Evolutionary conservation across 306 rosid genomes (phyloP).

Genomic region (Trichosanthes cucumerina): DNA sequence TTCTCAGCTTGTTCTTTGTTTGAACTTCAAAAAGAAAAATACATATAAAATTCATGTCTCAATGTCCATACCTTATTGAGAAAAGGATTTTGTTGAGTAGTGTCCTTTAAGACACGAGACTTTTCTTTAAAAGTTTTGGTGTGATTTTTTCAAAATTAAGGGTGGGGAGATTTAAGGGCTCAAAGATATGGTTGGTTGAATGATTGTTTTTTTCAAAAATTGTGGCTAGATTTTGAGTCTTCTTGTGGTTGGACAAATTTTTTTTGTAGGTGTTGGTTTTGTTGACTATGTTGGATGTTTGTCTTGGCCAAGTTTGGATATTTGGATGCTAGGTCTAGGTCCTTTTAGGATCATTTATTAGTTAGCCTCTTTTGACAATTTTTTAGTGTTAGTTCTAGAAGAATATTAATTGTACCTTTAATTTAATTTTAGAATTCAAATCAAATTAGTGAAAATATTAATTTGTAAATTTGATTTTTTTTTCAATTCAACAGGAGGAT

Average conservation of each 20-base stretch:
- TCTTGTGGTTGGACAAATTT: background rate
- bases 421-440: too few species aligned
- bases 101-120: background rate
- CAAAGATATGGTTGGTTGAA: conserved; percentile 1
- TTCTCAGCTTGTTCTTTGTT: too few species aligned
- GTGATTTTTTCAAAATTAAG: background rate
- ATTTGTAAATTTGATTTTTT: too few species aligned
- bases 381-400: background rate
- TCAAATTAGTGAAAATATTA: too few species aligned
- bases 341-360: background rate
- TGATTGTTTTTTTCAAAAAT: background rate
- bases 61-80: too few species aligned
- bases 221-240: background rate
- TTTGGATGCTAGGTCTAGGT: background rate
- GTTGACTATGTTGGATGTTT: background rate
- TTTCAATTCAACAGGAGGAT: too few species aligned
- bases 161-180: background rate
- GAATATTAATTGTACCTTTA: too few species aligned
- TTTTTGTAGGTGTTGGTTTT: background rate
- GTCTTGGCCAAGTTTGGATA: background rate
- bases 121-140: background rate
- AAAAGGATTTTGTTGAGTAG: background rate
- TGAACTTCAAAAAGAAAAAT: too few species aligned
- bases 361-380: background rate
- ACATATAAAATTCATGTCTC: background rate